A percentile compares a stretch with the other conserved stretches of the same genome.
Evolutionary conservation across 2,329 filamentous ascomycete genomes (phyloP).

Genomic region (Botrytis cinerea): DNA sequence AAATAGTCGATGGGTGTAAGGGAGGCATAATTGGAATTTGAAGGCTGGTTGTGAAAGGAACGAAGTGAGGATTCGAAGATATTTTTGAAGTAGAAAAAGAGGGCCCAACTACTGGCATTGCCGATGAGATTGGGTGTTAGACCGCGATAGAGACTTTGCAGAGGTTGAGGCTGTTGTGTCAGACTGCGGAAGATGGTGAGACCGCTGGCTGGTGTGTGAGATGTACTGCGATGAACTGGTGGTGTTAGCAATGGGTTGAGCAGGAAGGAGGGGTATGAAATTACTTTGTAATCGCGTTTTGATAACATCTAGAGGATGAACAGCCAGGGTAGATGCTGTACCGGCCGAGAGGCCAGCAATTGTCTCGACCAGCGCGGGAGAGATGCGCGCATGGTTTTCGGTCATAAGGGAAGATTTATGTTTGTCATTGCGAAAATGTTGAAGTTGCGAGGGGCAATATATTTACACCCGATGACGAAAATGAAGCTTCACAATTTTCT

Average conservation of each 20-base stretch:
- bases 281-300: slow-evolving; percentile 93
- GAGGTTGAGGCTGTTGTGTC: slow-evolving; percentile 52
- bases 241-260: slow-evolving; percentile 17
- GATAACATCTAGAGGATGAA: slow-evolving; percentile 92
- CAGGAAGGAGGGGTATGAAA: slow-evolving; percentile 42
- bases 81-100: slow-evolving; percentile 83
- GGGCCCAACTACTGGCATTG: slow-evolving; percentile 85
- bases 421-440: slow-evolving; percentile 28
- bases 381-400: slow-evolving; percentile 56
- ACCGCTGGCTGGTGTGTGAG: slow-evolving; percentile 49
- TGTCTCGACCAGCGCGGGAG: slow-evolving; percentile 80
- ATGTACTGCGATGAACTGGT: slow-evolving; percentile 54
- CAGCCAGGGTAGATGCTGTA: slow-evolving; percentile 78
- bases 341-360: slow-evolving; percentile 89
- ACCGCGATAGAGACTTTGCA: slow-evolving; percentile 81
- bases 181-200: slow-evolving; percentile 53
- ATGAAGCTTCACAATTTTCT: slow-evolving; percentile 32
- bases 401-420: slow-evolving; percentile 36
- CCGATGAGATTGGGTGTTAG: slow-evolving; percentile 88
- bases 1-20: slow-evolving; percentile 68
- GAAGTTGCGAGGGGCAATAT: slow-evolving; percentile 23
- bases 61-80: slow-evolving; percentile 50
- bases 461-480: slow-evolving; percentile 27
- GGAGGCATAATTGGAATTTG: slow-evolving; percentile 16
- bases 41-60: slow-evolving; percentile 30